These are phyloP conservation scores for Glonium stellatum DNA, from an alignment of 495 filamentous ascomycete genomes.

Conservation along the genomic window DNA sequence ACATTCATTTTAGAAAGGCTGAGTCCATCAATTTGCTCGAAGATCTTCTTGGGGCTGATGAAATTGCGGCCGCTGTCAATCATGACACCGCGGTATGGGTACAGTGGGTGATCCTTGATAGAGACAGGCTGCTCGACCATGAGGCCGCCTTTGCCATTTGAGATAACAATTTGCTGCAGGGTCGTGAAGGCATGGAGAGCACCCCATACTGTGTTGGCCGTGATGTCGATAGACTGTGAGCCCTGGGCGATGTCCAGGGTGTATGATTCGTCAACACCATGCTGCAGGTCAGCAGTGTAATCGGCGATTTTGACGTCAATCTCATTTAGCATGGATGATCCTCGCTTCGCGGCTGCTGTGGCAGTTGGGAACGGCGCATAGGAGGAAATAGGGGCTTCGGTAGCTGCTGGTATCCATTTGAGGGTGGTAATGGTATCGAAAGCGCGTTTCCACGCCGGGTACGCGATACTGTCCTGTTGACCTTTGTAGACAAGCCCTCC, in stretches of 20 bases:
- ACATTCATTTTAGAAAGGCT: slow-evolving; percentile 52
- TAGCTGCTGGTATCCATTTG: slow-evolving; percentile 48
- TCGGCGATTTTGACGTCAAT: slow-evolving; percentile 42
- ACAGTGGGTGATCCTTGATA: slow-evolving; percentile 42
- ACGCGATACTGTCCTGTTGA: slow-evolving; percentile 31
- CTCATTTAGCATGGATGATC: slow-evolving; percentile 23
- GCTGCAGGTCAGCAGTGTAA: slow-evolving; percentile 41
- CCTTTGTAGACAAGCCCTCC: slow-evolving; percentile 29
- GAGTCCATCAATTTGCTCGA: slow-evolving; percentile 50
- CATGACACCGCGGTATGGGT: slow-evolving; percentile 46
- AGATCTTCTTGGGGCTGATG: slow-evolving; percentile 46
- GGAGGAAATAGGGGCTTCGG: slow-evolving; percentile 43
- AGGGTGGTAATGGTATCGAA: slow-evolving; percentile 42
- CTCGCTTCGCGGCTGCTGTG: slow-evolving; percentile 20
- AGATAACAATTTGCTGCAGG: slow-evolving; percentile 43
- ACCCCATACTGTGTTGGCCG: slow-evolving; percentile 46
- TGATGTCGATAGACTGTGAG: slow-evolving; percentile 40
- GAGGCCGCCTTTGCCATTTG: slow-evolving; percentile 36
- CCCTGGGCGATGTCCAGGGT: slow-evolving; percentile 41
- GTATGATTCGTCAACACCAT: slow-evolving; percentile 54
- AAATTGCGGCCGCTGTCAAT: slow-evolving; percentile 55
- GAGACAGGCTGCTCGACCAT: slow-evolving; percentile 35
- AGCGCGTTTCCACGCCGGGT: slow-evolving; percentile 44
- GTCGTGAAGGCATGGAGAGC: slow-evolving; percentile 57
- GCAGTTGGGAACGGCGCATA: slow-evolving; percentile 45